phyloP scores from a whole-genome alignment of 2,329 filamentous ascomycete genomes.

The Paracoccidioides lutzii region DNA sequence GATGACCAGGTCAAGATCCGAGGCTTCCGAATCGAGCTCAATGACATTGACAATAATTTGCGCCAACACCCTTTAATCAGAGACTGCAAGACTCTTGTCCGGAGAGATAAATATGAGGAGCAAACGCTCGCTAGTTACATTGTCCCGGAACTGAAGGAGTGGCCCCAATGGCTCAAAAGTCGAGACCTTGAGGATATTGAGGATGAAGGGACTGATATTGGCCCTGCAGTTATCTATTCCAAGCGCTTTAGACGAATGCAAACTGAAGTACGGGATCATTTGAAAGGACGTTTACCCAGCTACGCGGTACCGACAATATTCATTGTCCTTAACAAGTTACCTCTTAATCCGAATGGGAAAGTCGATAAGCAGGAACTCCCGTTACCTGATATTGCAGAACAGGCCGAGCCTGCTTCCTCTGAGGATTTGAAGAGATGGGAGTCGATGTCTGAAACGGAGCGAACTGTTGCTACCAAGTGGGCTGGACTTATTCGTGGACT shows the following conservation, averaged over 20 bases:
- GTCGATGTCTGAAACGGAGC: slow-evolving; percentile 45
- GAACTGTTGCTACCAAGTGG: slow-evolving; percentile 59
- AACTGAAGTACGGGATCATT: slow-evolving; percentile 15
- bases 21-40: slow-evolving; percentile 88
- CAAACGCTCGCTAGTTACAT: slow-evolving; percentile 79
- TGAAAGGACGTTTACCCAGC: slow-evolving; percentile 3
- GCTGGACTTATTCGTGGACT: slow-evolving; percentile 54
- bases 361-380: slow-evolving; percentile 67
- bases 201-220: slow-evolving; percentile 33
- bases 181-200: slow-evolving; percentile 42
- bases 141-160: slow-evolving; percentile 66
- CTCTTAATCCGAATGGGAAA: slow-evolving; percentile 71
- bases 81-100: slow-evolving; percentile 74
- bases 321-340: slow-evolving; percentile 58
- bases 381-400: slow-evolving; percentile 62
- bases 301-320: slow-evolving; percentile 67
- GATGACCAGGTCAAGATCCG: slow-evolving; percentile 93
- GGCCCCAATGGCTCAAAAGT: slow-evolving; percentile 53
- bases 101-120: slow-evolving; percentile 74
- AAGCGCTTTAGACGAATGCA: slow-evolving; percentile 48
- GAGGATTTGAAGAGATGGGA: slow-evolving; percentile 2
- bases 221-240: slow-evolving; percentile 27
- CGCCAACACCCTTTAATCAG: slow-evolving; percentile 61
- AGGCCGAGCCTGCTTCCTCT: slow-evolving; percentile 37
- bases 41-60: slow-evolving; percentile 79